A percentile compares a stretch with the other conserved stretches of the same genome.
Conservation (phyloP, 2,329 filamentous ascomycete species). For the Fusarium sp. region DNA sequence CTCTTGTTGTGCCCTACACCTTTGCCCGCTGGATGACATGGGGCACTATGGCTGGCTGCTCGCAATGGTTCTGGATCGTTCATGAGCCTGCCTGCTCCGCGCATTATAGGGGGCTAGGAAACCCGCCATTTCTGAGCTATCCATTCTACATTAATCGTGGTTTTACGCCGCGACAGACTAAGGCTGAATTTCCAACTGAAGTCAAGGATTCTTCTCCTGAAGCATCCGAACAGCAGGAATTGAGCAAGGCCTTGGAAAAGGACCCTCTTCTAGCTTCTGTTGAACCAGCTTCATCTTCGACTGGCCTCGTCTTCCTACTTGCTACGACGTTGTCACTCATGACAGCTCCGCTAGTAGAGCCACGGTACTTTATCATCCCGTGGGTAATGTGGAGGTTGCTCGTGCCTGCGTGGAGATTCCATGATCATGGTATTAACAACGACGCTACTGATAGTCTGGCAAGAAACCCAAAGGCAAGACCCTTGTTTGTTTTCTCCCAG, state of each 20-base stretch:
- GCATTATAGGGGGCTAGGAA: constrained; percentile 9
- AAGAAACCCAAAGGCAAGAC: constrained; percentile 6
- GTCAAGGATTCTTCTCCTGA: constrained; percentile 15
- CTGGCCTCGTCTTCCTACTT: constrained; percentile 71
- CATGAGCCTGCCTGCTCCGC: constrained; percentile 36
- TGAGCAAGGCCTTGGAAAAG: constrained; percentile 40
- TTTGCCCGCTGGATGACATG: constrained; percentile 78
- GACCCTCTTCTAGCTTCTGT: constrained; percentile 51
- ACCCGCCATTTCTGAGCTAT: constrained; percentile 49
- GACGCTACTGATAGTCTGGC: constrained; percentile 11
- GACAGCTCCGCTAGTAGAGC: constrained; percentile 93
- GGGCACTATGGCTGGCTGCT: constrained; percentile 69
- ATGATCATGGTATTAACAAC: constrained; percentile 32
- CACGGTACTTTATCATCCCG: constrained; percentile 94
- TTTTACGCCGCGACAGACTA: constrained; percentile 18
- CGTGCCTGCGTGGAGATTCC: constrained; percentile 69
- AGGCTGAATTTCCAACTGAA: constrained; percentile 15
- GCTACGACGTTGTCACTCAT: constrained; percentile 84
- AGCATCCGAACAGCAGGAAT: constrained; percentile 9
- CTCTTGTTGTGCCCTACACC: constrained; percentile 79
- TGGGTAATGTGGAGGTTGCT: constrained; percentile 95
- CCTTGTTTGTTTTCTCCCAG: constrained; percentile 22
- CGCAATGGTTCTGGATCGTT: constrained; percentile 37
- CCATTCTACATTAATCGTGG: constrained; percentile 47
- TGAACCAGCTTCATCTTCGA: constrained; percentile 62